Evolutionary conservation across 306 rosid genomes (phyloP).

Genomic region (Ormosia semicastrata): DNA sequence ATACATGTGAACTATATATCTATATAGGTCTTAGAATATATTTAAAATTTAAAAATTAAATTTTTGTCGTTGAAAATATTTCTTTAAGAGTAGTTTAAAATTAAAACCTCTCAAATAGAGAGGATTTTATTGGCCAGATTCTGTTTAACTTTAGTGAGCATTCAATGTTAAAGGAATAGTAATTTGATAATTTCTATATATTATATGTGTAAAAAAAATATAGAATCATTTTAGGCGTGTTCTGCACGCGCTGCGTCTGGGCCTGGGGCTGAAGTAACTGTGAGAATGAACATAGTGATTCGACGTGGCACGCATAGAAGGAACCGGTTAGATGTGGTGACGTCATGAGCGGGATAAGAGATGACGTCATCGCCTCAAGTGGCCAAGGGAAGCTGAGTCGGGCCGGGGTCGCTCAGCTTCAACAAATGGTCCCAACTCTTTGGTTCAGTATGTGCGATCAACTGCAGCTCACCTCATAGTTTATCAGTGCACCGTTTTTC

Average conservation of each 20-base stretch:
- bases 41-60: too few species aligned
- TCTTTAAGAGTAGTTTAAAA: too few species aligned
- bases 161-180: background rate
- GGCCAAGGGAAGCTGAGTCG: background rate
- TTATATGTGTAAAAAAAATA: too few species aligned
- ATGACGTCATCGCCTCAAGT: constrained; percentile 3
- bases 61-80: too few species aligned
- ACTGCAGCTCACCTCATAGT: background rate
- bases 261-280: background rate
- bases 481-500: too few species aligned
- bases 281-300: background rate
- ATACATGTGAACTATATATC: too few species aligned
- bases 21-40: too few species aligned
- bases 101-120: too few species aligned
- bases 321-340: background rate
- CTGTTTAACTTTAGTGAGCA: constrained; percentile 7
- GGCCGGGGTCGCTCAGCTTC: background rate
- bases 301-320: constrained; percentile 28
- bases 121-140: background rate
- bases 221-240: background rate
- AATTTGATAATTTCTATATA: too few species aligned
- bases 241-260: constrained; percentile 2
- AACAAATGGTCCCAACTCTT: background rate
- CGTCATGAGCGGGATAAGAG: background rate
- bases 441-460: background rate